phyloP scores from a whole-genome alignment of 179 eudicot genomes.

The Carnegiea gigantea region DNA sequence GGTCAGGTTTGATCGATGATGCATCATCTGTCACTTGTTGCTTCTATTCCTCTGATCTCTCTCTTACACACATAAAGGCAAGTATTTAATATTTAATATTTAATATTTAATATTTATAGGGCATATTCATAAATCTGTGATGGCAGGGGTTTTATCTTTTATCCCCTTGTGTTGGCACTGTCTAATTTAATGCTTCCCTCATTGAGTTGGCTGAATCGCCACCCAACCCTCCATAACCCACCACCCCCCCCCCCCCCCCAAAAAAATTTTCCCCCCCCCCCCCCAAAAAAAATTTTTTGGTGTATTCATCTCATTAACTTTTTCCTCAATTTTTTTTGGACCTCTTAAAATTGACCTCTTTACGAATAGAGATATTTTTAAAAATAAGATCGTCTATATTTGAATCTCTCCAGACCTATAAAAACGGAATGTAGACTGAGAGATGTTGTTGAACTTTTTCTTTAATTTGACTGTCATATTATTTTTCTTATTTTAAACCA shows the following conservation, averaged over 20 bases:
- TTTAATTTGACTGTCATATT: not conserved
- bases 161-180: conserved; percentile 32
- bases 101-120: too few relatives aligned
- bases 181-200: conserved; percentile 35
- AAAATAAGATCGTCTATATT: too few relatives aligned
- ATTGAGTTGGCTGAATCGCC: conserved; percentile 31
- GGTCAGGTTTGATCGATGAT: conserved; percentile 29
- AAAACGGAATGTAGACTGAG: too few relatives aligned
- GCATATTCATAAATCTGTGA: too few relatives aligned
- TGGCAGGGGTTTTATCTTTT: conserved; percentile 16
- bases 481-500: too few relatives aligned
- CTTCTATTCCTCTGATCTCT: too few relatives aligned
- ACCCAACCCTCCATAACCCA: not conserved
- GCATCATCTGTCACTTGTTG: conserved; percentile 25
- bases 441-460: not conserved
- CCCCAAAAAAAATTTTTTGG: not conserved
- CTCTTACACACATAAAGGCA: not conserved
- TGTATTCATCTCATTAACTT: not conserved
- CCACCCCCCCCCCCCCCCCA: too few relatives aligned
- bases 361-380: too few relatives aligned
- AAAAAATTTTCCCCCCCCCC: too few relatives aligned
- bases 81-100: too few relatives aligned
- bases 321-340: not conserved
- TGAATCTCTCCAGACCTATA: too few relatives aligned
- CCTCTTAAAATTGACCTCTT: too few relatives aligned